A percentile compares a stretch with the other conserved stretches of the same genome.
These are phyloP conservation scores for Yamadazyma sp. DNA, from an alignment of 1,139 yeast genomes.

Conservation along the genomic window DNA sequence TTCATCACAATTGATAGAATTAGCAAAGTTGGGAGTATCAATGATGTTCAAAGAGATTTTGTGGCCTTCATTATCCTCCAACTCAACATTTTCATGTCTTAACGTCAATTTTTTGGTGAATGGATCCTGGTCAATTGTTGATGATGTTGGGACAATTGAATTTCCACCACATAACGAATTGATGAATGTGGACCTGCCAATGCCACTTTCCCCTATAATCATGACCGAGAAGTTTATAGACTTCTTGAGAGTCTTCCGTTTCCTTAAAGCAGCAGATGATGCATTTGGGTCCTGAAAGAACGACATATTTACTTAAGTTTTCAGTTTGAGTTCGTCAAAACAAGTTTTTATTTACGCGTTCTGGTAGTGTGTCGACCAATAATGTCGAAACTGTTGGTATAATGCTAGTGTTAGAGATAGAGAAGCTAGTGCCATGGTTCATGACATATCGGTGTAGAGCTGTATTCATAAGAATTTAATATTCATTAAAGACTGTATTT, in stretches of 20 bases:
- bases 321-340: conserved; percentile 1
- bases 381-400: too few relatives aligned
- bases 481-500: not conserved
- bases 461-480: too few relatives aligned
- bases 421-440: too few relatives aligned
- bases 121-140: conserved; percentile 45
- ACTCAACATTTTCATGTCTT: conserved; percentile 50
- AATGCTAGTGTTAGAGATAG: too few relatives aligned
- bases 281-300: conserved; percentile 18
- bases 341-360: conserved; percentile 1
- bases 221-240: conserved; percentile 56
- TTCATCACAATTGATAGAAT: conserved; percentile 51
- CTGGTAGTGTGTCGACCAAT: not conserved
- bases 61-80: conserved; percentile 53
- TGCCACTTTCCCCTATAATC: conserved; percentile 61
- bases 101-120: conserved; percentile 42
- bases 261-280: conserved; percentile 47
- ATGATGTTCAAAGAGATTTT: conserved; percentile 48
- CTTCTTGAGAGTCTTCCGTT: conserved; percentile 56
- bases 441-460: too few relatives aligned
- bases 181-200: conserved; percentile 62
- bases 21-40: conserved; percentile 80
- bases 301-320: conserved; percentile 9
- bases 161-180: conserved; percentile 83
- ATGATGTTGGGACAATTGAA: conserved; percentile 45